These are phyloP conservation scores for Trametes meyenii DNA, from an alignment of 768 basidiomycete genomes.

Conservation along the genomic window DNA sequence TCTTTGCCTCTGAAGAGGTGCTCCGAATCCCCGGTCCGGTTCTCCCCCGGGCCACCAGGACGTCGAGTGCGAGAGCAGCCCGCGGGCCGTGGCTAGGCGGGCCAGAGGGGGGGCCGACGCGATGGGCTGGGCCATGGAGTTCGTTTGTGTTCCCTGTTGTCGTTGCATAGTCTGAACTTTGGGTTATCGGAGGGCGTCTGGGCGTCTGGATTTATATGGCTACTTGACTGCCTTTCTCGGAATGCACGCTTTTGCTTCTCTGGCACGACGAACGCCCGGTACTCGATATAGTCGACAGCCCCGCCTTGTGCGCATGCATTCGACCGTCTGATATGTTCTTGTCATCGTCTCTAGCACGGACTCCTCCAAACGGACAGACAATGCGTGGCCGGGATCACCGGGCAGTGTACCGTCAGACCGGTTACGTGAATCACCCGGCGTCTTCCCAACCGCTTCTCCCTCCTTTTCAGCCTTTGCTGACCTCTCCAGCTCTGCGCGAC, in stretches of 20 bases:
- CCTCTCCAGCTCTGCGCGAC: background rate
- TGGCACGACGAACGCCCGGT: background rate
- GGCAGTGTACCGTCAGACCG: background rate
- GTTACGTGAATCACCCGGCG: slow-evolving; percentile 1
- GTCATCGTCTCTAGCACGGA: no score
- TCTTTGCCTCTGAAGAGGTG: background rate
- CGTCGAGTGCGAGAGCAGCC: background rate
- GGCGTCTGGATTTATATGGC: background rate
- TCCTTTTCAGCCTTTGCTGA: background rate
- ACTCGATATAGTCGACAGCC: no score
- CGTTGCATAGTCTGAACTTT: background rate
- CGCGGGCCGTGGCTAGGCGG: background rate
- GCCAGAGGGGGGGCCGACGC: background rate
- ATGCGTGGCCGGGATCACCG: background rate
- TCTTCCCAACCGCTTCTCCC: background rate
- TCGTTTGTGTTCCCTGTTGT: slow-evolving; percentile 4
- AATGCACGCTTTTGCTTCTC: background rate
- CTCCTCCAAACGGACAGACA: background rate
- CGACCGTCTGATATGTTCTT: no score
- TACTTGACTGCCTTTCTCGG: background rate
- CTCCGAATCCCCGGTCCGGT: background rate
- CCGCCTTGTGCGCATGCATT: no score
- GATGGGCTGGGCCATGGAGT: background rate
- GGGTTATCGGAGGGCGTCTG: background rate
- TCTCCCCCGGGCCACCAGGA: background rate